Evolutionary conservation across 192 early-diverging fungal genomes (phyloP).

Genomic region (Spizellomyces sp.): DNA sequence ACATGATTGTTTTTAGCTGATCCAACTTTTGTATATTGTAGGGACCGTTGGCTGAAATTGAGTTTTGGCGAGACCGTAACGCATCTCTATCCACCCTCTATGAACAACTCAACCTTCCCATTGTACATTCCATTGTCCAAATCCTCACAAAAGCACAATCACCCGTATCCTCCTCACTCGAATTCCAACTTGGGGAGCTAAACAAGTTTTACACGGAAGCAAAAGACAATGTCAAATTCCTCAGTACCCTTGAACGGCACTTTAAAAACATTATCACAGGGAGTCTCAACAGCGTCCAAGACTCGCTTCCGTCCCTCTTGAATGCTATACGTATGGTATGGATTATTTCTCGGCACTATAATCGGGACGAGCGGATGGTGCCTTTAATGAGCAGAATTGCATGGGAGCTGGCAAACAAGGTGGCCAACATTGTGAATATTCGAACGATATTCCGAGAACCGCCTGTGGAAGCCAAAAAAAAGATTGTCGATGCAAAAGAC

Average conservation of each 20-base stretch:
- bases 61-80: conserved; percentile 64
- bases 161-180: conserved; percentile 50
- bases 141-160: conserved; percentile 47
- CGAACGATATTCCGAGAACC: conserved; percentile 55
- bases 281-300: conserved; percentile 53
- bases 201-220: conserved; percentile 65
- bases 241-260: conserved; percentile 63
- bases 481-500: conserved; percentile 59
- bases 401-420: conserved; percentile 65
- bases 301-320: conserved; percentile 58
- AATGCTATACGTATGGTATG: conserved; percentile 70
- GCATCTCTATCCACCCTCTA: conserved; percentile 57
- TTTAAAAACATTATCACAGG: conserved; percentile 64
- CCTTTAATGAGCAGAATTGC: conserved; percentile 64
- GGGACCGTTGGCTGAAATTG: conserved; percentile 66
- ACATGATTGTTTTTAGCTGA: neutral
- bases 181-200: conserved; percentile 58
- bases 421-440: conserved; percentile 59
- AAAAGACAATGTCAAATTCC: conserved; percentile 69
- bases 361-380: conserved; percentile 68
- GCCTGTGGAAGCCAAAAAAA: conserved; percentile 54
- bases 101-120: conserved; percentile 61
- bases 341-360: conserved; percentile 70
- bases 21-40: conserved; percentile 6
- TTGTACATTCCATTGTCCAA: conserved; percentile 58